phyloP scores from a whole-genome alignment of 2,329 filamentous ascomycete genomes.

The Alternaria brassicae region DNA sequence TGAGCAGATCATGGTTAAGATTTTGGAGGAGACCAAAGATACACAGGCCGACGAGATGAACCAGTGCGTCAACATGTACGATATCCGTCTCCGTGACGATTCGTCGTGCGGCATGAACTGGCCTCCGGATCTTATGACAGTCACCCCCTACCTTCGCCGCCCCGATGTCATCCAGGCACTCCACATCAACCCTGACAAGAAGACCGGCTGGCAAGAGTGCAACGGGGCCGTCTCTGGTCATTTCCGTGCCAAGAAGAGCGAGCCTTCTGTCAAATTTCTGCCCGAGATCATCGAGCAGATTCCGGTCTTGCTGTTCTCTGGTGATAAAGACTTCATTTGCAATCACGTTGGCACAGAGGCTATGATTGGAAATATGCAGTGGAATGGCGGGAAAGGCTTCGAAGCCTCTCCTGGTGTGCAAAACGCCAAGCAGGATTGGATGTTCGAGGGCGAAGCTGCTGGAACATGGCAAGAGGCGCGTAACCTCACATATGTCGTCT shows the following conservation, averaged over 20 bases:
- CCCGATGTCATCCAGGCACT: constrained; percentile 80
- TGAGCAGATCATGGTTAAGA: constrained; percentile 76
- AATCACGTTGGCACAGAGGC: constrained; percentile 95
- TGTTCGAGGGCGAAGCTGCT: constrained; percentile 84
- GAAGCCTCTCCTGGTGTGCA: constrained; percentile 85
- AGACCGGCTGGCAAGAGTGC: constrained; percentile 91
- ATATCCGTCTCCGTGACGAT: constrained; percentile 81
- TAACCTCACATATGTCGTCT: constrained; percentile 93
- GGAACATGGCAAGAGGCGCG: constrained; percentile 94
- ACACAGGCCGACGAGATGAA: constrained; percentile 59
- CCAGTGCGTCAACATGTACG: constrained; percentile 94
- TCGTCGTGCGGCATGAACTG: constrained; percentile 96
- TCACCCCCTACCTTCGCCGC: constrained; percentile 85
- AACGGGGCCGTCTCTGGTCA: constrained; percentile 75
- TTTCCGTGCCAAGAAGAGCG: constrained; percentile 75
- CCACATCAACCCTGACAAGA: constrained; percentile 81
- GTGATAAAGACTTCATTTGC: constrained; percentile 93
- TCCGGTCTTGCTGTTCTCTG: constrained; percentile 86
- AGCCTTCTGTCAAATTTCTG: constrained; percentile 75
- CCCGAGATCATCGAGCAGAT: constrained; percentile 80
- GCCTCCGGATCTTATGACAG: constrained; percentile 81
- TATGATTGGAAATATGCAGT: constrained; percentile 86
- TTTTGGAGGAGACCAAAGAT: constrained; percentile 71
- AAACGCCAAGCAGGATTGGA: constrained; percentile 93
- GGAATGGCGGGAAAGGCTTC: constrained; percentile 92